Base-by-base conservation (phyloP, 2,329 filamentous ascomycete species). In the Amylocarpus encephaloides region DNA sequence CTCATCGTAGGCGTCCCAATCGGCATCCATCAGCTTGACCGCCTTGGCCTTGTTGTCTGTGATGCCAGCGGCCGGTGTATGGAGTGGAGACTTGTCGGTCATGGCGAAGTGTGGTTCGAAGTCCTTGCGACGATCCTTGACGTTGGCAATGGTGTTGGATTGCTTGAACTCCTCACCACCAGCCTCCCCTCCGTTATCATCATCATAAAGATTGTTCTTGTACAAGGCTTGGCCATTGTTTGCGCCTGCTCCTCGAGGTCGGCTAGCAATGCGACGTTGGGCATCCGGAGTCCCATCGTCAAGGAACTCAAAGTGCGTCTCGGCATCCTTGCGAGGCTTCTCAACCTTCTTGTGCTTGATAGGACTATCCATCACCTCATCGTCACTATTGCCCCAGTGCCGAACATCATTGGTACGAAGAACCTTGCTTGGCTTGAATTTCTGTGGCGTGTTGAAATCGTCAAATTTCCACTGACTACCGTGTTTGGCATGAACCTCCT, bases 391-490 rank as follows among this genome's bases (percentile, higher is more conserved):
- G 59, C 84, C 85, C 81, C 88, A 94, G 66, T 93, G 85, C 49
- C 87, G 85, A 53, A 83, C 77, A 54, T 93, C 83, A 45, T 63
- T 89, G 80, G 35, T 77, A 72, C 52, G 83, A 78, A 74, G 64
- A 18, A 78, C 67, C 67, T 85, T 86, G 41, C 75, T 71, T 4
- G 78, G 75, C 43, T 80, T 73, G 22, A 70, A 59, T 74, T 95
- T 95, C 57, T 85, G 78, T 0, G 92, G 92, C 0, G 91, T 95
- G 13, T 74, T 73, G 62, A 95, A 95, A 69, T 95, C 90, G 54
- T 88, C 81, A 68, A 97, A 97, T 43, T 82, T 82, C 90, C 92
- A 96, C 55, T 88, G 84, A 56, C 82, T 82, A 52, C 76, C 73
- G 65, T 88, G 83, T 71, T 86, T 88, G 48, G 75, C 73, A 63